Percentiles rank a stretch among this genome's conserved stretches.
Evolutionary conservation across 257 asterid genomes (phyloP).

Genomic region (Solanum medicagineum): DNA sequence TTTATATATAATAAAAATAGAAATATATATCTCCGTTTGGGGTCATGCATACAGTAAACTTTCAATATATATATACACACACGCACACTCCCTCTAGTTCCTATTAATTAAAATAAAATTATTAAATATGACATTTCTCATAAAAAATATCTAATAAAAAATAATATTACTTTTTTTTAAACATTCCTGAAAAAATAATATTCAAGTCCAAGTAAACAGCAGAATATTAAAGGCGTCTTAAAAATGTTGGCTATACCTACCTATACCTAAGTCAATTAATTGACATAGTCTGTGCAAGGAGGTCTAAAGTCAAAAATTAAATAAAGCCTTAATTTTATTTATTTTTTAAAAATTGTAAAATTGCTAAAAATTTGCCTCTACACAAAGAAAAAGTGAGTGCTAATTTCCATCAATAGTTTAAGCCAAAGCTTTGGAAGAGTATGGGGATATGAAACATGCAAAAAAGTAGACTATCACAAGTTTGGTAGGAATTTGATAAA

Average conservation of each 20-base stretch:
- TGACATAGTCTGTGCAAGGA: not conserved
- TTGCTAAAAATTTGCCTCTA: not conserved
- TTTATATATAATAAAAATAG: too few species aligned
- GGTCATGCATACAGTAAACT: too few species aligned
- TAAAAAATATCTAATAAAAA: too few species aligned
- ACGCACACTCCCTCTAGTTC: too few species aligned
- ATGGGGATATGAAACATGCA: not conserved
- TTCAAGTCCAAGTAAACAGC: not conserved
- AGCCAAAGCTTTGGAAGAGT: not conserved
- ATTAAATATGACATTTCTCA: too few species aligned
- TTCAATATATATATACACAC: too few species aligned
- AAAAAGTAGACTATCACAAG: not conserved
- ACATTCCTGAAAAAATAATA: not conserved
- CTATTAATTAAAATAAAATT: too few species aligned
- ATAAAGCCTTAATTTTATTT: too few species aligned
- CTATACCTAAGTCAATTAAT: not conserved
- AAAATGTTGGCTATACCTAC: not conserved
- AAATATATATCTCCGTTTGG: too few species aligned
- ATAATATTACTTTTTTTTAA: too few species aligned
- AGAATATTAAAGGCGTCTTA: not conserved
- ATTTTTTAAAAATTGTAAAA: too few species aligned
- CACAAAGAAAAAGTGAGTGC: not conserved
- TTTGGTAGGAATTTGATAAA: not conserved
- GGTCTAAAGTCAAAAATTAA: too few species aligned
- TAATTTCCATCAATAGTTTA: not conserved